A percentile compares a stretch with the other conserved stretches of the same genome.
phyloP scores from a whole-genome alignment of 2,329 filamentous ascomycete genomes.

The Thelonectria olida region DNA sequence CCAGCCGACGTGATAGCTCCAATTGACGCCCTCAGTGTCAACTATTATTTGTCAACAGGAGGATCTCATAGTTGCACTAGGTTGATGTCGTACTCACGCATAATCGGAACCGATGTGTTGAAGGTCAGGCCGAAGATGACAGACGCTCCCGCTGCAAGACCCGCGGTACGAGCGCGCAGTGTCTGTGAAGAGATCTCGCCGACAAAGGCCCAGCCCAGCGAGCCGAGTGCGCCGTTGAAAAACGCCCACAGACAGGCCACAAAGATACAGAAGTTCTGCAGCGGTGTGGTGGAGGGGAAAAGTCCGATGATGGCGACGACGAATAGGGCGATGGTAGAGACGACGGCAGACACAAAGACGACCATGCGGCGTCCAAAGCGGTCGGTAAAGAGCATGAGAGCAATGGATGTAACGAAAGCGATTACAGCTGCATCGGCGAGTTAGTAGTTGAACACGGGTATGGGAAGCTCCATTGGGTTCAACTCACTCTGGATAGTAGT shows the following conservation, averaged over 20 bases:
- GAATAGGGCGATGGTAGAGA: slow-evolving; percentile 17
- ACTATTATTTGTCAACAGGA: too few relatives aligned
- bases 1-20: too few relatives aligned
- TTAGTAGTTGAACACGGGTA: neutral
- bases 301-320: slow-evolving; percentile 17
- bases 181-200: slow-evolving; percentile 23
- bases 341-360: too few relatives aligned
- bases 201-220: slow-evolving; percentile 20
- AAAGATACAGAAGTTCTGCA: slow-evolving; percentile 23
- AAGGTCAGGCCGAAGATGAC: slow-evolving; percentile 24
- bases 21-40: too few relatives aligned
- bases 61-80: too few relatives aligned
- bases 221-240: slow-evolving; percentile 7
- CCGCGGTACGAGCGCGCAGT: too few relatives aligned
- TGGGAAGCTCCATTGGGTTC: too few relatives aligned
- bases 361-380: too few relatives aligned
- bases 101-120: slow-evolving; percentile 24
- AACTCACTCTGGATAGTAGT: slow-evolving; percentile 22
- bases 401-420: too few relatives aligned
- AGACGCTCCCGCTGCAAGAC: slow-evolving; percentile 12
- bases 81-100: too few relatives aligned
- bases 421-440: slow-evolving; percentile 4
- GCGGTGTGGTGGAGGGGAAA: slow-evolving; percentile 2
- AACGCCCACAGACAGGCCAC: slow-evolving; percentile 24
- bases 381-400: too few relatives aligned